Evolutionary conservation across 495 filamentous ascomycete species (phyloP).

Genomic region (Astrocystis sublimbata): DNA sequence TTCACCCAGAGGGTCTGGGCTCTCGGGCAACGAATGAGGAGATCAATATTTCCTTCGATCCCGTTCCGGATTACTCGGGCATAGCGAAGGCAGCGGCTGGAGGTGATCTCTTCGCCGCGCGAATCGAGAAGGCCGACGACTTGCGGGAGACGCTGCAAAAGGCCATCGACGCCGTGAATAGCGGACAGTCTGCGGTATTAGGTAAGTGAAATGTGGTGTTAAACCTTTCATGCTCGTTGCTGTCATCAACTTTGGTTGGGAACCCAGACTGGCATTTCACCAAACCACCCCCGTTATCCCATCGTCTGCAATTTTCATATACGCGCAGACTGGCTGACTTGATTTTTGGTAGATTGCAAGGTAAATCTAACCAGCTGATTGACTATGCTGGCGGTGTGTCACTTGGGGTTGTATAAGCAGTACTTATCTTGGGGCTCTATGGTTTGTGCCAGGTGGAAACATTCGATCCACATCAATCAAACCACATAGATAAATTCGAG

Average conservation of each 20-base stretch:
- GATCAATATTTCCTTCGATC: conserved; percentile 85
- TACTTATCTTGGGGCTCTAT: background rate
- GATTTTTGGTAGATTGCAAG: conserved; percentile 43
- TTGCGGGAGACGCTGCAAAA: conserved; percentile 62
- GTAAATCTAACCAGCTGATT: conserved; percentile 42
- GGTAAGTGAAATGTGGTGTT: conserved; percentile 37
- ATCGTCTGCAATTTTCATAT: background rate
- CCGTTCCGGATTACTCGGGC: conserved; percentile 84
- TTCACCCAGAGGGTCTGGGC: conserved; percentile 80
- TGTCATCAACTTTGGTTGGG: background rate
- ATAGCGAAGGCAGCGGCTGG: conserved; percentile 90
- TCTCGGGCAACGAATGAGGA: conserved; percentile 79
- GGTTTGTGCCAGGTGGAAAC: background rate
- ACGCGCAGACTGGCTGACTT: background rate
- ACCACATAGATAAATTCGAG: background rate
- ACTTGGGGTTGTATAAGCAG: background rate
- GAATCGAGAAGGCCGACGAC: conserved; percentile 60
- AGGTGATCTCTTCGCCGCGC: conserved; percentile 65
- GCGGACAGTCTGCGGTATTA: conserved; percentile 68
- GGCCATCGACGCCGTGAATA: conserved; percentile 67
- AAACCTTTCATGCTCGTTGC: conserved; percentile 10
- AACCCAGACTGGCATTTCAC: background rate
- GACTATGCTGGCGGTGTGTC: background rate
- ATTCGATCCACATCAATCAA: background rate
- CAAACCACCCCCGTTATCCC: background rate